Evolutionary conservation across 2,329 filamentous ascomycete genomes (phyloP).

Genomic region (Tothia fuscella): DNA sequence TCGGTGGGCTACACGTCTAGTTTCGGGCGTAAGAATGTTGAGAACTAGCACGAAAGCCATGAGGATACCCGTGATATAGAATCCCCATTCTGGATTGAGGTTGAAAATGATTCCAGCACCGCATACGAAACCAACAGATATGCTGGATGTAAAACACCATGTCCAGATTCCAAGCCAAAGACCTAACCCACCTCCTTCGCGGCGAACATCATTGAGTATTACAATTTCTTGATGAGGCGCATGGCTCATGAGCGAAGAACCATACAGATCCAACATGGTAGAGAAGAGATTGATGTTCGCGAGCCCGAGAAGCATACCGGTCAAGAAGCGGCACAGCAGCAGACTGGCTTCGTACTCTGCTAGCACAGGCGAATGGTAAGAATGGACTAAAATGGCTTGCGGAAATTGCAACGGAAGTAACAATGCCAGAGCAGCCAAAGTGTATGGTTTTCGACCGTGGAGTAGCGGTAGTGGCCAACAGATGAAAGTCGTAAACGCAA

Average conservation of each 20-base stretch:
- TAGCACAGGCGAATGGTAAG: constrained; percentile 43
- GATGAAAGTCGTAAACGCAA: constrained; percentile 57
- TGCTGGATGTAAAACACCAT: constrained; percentile 62
- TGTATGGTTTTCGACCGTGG: constrained; percentile 67
- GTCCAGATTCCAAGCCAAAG: constrained; percentile 71
- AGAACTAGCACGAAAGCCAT: constrained; percentile 53
- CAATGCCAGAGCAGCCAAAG: constrained; percentile 54
- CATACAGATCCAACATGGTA: constrained; percentile 62
- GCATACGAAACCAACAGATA: constrained; percentile 59
- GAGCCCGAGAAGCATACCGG: constrained; percentile 60
- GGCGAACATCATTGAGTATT: constrained; percentile 53
- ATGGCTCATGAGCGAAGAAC: constrained; percentile 59
- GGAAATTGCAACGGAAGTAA: constrained; percentile 65
- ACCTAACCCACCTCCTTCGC: constrained; percentile 67
- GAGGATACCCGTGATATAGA: constrained; percentile 60
- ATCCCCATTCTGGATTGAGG: constrained; percentile 58
- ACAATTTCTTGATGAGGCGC: constrained; percentile 63
- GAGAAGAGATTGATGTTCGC: constrained; percentile 67
- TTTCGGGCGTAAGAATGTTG: constrained; percentile 61
- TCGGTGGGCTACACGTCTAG: constrained; percentile 55
- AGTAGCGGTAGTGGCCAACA: constrained; percentile 64
- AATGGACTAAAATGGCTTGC: constrained; percentile 55
- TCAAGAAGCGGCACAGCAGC: constrained; percentile 50
- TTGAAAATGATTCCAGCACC: constrained; percentile 57
- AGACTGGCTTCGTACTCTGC: constrained; percentile 47